Conservation (phyloP, 2,329 filamentous ascomycete genomes). For the Leptographium wingfieldii region DNA sequence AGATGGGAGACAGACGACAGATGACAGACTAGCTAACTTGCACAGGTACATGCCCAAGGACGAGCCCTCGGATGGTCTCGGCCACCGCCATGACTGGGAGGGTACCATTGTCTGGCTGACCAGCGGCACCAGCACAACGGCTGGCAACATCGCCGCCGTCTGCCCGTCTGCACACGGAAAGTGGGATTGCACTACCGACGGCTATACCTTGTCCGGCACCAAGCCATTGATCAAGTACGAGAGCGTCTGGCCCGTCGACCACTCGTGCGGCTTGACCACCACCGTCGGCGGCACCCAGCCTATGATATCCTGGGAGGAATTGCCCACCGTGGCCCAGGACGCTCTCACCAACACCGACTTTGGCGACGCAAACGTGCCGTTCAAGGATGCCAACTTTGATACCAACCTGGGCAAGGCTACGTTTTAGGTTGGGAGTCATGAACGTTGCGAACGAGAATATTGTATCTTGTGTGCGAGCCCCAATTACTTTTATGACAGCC, state of each 20-base stretch:
- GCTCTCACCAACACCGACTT: constrained; percentile 27
- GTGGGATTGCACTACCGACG: constrained; percentile 17
- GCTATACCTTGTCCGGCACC: constrained; percentile 12
- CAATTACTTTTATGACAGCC: not conserved
- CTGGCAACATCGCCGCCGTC: constrained; percentile 22
- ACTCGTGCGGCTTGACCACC: constrained; percentile 13
- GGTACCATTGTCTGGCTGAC: constrained; percentile 20
- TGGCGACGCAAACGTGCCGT: constrained; percentile 27
- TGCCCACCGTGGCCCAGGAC: constrained; percentile 20
- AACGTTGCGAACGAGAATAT: not conserved
- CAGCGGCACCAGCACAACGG: constrained; percentile 15
- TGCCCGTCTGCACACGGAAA: constrained; percentile 23
- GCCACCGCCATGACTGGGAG: constrained; percentile 30
- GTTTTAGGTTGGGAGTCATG: not conserved
- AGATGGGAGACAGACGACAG: no score
- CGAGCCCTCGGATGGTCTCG: constrained; percentile 20
- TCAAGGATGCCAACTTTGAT: constrained; percentile 18
- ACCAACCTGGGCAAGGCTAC: constrained; percentile 10
- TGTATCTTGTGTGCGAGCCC: not conserved
- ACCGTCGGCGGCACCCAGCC: constrained; percentile 23
- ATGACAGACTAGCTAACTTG: not conserved
- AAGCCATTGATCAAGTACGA: constrained; percentile 21
- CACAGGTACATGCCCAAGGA: constrained; percentile 31
- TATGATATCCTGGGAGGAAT: constrained; percentile 30
- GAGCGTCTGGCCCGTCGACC: constrained; percentile 20